Percentiles rank a stretch among this genome's conserved stretches.
phyloP scores from a whole-genome alignment of 2,329 filamentous ascomycete genomes.

The Furcasterigmium sp. region DNA sequence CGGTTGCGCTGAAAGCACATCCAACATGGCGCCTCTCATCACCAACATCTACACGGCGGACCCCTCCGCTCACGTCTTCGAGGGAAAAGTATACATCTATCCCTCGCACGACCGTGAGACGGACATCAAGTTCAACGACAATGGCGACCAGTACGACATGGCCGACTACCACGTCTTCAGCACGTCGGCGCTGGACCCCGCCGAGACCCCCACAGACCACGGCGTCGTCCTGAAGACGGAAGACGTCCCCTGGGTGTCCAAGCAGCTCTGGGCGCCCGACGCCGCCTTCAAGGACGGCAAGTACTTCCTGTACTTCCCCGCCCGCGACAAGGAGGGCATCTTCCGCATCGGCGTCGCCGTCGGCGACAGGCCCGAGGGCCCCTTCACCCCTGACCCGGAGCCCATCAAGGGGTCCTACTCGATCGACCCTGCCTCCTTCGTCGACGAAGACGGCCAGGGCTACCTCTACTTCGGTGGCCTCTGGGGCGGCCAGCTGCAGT shows the following conservation, averaged over 20 bases:
- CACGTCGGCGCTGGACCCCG: conserved; percentile 41
- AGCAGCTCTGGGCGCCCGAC: conserved; percentile 79
- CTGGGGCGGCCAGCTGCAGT: conserved; percentile 78
- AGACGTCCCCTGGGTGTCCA: conserved; percentile 70
- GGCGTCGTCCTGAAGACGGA: conserved; percentile 60
- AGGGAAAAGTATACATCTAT: conserved; percentile 71
- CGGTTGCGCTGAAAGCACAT: background rate
- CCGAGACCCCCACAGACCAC: conserved; percentile 64
- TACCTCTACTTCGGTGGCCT: conserved; percentile 68
- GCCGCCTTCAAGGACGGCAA: conserved; percentile 61
- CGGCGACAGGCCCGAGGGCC: conserved; percentile 58
- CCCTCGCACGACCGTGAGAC: conserved; percentile 76
- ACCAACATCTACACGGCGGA: conserved; percentile 75
- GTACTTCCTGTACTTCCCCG: conserved; percentile 76
- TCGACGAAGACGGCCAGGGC: conserved; percentile 46
- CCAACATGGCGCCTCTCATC: conserved; percentile 54
- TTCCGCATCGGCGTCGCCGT: conserved; percentile 74
- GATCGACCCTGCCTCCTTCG: conserved; percentile 72
- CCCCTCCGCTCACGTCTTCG: conserved; percentile 76
- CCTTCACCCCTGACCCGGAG: conserved; percentile 60
- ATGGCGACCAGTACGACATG: conserved; percentile 84
- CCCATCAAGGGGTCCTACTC: conserved; percentile 66
- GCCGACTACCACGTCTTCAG: conserved; percentile 77
- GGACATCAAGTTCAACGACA: conserved; percentile 71
- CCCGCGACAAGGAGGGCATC: conserved; percentile 61